Percentiles rank a stretch among this genome's conserved stretches.
Conservation (phyloP, 2,329 filamentous ascomycete species). For the Ophiostoma perfectum region DNA sequence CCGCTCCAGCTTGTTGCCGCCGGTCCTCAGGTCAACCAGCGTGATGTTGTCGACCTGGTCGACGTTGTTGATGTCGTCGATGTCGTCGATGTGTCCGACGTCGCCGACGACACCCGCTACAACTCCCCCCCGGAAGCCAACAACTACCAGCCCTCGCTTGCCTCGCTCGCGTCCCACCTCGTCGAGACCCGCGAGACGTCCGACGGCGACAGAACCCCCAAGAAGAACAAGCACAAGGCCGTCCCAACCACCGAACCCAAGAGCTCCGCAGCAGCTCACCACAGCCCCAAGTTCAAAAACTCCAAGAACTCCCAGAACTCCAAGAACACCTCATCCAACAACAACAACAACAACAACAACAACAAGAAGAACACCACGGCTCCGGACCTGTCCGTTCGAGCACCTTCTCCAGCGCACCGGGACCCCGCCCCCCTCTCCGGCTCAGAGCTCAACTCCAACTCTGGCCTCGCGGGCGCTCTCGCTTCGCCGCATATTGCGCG, state of each 20-base stretch:
- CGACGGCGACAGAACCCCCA: neutral
- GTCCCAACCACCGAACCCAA: constrained; percentile 21
- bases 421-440: constrained; percentile 35
- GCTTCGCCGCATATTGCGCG: constrained; percentile 88
- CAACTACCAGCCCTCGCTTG: constrained; percentile 12
- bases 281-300: constrained; percentile 21
- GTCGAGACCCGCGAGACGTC: constrained; percentile 4
- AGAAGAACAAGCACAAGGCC: constrained; percentile 12
- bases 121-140: constrained; percentile 6
- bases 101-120: neutral
- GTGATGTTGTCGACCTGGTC: constrained; percentile 19
- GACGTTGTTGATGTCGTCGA: neutral
- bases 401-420: constrained; percentile 68
- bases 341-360: constrained; percentile 9
- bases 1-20: constrained; percentile 53
- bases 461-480: constrained; percentile 36
- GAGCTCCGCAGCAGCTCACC: constrained; percentile 26
- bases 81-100: constrained; percentile 7
- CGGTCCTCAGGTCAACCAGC: constrained; percentile 54
- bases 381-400: constrained; percentile 93
- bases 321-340: neutral
- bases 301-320: constrained; percentile 30
- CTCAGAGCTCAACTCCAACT: constrained; percentile 6
- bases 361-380: constrained; percentile 69
- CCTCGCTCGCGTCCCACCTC: constrained; percentile 10